phyloP scores from a whole-genome alignment of 2,329 filamentous ascomycete genomes.

The Calonectria montana region DNA sequence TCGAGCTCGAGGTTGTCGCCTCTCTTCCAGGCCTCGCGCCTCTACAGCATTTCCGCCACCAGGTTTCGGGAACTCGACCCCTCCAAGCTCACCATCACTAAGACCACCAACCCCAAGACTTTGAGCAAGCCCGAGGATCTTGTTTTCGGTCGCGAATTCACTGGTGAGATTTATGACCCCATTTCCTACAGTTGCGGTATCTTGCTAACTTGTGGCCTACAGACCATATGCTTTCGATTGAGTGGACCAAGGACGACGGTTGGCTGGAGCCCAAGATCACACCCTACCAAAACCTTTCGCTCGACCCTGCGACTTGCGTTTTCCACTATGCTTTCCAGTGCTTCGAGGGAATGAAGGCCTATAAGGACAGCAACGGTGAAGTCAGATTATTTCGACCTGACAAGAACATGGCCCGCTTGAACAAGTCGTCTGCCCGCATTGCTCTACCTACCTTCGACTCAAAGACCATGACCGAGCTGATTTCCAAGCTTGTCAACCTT shows the following conservation, averaged over 20 bases:
- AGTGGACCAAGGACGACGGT: conserved; percentile 88
- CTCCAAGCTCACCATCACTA: conserved; percentile 78
- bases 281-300: conserved; percentile 96
- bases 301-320: conserved; percentile 95
- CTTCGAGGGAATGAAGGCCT: conserved; percentile 99
- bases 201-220: conserved; percentile 24
- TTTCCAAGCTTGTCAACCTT: conserved; percentile 81
- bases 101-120: conserved; percentile 80
- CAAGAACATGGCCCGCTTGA: conserved; percentile 95
- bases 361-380: conserved; percentile 84
- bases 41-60: conserved; percentile 64
- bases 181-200: background rate
- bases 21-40: conserved; percentile 44
- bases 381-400: conserved; percentile 93
- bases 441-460: conserved; percentile 88
- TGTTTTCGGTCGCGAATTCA: conserved; percentile 91
- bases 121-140: conserved; percentile 82
- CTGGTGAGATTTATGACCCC: conserved; percentile 66
- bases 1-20: conserved; percentile 53
- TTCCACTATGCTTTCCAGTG: conserved; percentile 99
- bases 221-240: conserved; percentile 98
- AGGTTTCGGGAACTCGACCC: conserved; percentile 79
- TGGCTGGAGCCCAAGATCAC: conserved; percentile 87
- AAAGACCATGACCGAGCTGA: conserved; percentile 80
- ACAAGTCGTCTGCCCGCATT: conserved; percentile 91